A percentile compares a stretch with the other conserved stretches of the same genome.
phyloP scores from a whole-genome alignment of 306 rosid genomes.

The Acacia confusa region DNA sequence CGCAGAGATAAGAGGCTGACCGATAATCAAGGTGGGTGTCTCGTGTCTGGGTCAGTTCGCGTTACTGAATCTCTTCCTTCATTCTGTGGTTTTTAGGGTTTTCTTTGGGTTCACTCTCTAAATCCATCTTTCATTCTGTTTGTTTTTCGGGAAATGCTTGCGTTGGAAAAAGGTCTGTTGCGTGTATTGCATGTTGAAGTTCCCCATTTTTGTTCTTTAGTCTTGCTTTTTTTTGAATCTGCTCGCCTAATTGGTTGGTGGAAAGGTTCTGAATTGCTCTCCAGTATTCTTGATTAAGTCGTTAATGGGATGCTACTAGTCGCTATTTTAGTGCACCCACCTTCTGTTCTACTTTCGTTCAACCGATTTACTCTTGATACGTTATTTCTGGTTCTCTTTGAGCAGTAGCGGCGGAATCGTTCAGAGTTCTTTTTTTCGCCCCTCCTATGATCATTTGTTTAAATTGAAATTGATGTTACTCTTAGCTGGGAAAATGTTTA shows the following conservation, averaged over 20 bases:
- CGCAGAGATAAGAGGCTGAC: constrained; percentile 4
- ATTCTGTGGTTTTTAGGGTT: constrained; percentile 7
- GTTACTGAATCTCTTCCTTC: neutral
- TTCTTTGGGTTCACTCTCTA: neutral
- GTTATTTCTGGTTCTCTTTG: neutral
- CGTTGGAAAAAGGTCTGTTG: neutral
- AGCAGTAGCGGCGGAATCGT: neutral
- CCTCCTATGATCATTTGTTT: neutral
- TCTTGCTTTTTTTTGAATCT: neutral
- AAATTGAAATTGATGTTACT: neutral
- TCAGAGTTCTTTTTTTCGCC: too few species aligned
- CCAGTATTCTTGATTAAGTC: neutral
- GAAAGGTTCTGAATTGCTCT: neutral
- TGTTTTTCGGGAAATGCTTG: neutral
- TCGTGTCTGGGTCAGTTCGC: neutral
- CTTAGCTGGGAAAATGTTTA: neutral
- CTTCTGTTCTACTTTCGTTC: neutral
- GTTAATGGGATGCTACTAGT: neutral
- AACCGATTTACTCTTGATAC: neutral
- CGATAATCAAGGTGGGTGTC: constrained; percentile 16
- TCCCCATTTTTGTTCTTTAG: neutral
- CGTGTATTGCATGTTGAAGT: neutral
- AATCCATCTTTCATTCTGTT: constrained; percentile 1
- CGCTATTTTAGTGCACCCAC: neutral
- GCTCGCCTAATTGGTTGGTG: neutral